Evolutionary conservation across 805 yeast species (phyloP), one percentile per base, ranked within the genome.

Genomic region (Wickerhamomyces chaumierensis): DNA sequence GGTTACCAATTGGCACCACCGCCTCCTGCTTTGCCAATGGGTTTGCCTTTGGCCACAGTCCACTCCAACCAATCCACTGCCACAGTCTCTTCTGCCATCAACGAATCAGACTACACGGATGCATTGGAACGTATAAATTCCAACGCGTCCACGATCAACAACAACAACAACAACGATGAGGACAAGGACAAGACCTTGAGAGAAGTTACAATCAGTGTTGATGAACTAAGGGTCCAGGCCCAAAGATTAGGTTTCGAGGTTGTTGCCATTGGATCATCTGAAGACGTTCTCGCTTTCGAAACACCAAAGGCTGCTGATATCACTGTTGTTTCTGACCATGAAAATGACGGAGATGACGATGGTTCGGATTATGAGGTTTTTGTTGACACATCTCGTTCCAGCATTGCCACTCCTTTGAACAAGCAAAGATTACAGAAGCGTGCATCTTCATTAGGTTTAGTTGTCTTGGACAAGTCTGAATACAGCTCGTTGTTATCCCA

Each of bases 41-140:
- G n/a, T n/a, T 17, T 6, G 3, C 29, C 18, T 18, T 18, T 38
- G 43, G 28, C 59, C 31, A 36, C 41, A 2, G 9, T 42, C 32
- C 31, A 36, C 15, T 27, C 38, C 9, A 51, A 48, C 31, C 42
- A 36, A 5, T 57, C 61, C 3, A 36, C 44, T 2, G 34, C 50
- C 12, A 56, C 58, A 2, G 36, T 50, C 17, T 45, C 53, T 4
- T 46, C 53, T 3, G 41, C 49, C 2, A 42, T 56, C 13, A 47
- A 50, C 20, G 58, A 53, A 31, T 48, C 56, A 35, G 55, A 53
- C 11, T 53, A 53, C 38, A 53, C 50, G 7, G 62, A 57, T 48
- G 61, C 61, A 1, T 20, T 52, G 29, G 48, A 52, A 3, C 49
- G 54, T 28, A 44, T 48, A 17, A 47, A 46, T 0, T 52, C 56